Base-by-base conservation (phyloP, 2,329 filamentous ascomycete genomes). In the Cercospora berteroae region DNA sequence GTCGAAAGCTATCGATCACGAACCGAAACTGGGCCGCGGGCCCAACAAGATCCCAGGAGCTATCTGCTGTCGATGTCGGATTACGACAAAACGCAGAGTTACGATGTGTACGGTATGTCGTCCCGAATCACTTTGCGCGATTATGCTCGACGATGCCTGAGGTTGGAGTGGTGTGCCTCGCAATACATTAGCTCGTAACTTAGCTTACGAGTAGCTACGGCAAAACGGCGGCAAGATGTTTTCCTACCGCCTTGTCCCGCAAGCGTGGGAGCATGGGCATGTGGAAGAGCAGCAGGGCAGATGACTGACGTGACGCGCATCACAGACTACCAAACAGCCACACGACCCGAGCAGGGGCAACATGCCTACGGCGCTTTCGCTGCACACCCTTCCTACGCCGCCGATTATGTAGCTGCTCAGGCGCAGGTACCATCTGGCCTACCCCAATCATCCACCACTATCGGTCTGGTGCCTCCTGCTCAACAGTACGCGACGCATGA, bases 61-160 rank as follows among this genome's bases (percentile, higher is more conserved):
- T 70, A 74, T 72, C 75, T 88, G 76, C 82, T 91, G 81, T 88
- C 90, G 81, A 94, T 94, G 90, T 90, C 91, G 80, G 89, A 89
- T 81, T 94, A 93, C 85, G 84, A 86, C 77, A 96, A 96, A 82
- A 81, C 88, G 67, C 88, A 90, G 79, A 85, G 89, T 81, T 85
- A 90, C 80, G 90, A 90, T 79, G 87, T 94, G 83, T 90, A 94
- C 81, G 91, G 93, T 96, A 84, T 83, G 92, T 89, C 67, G 64
- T 52, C 68, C 63, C 59, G 48, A 57, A 57, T 57, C 66, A 68
- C 20, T 57, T 50, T 63, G 50, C 61, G 61, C 61, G 61, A 63
- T 56, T 57, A 55, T 33, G 33, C 48, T 18, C 44, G 20, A 39
- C 25, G n/a, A 10, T 63, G 61, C 61, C 61, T 63, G 61, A 63